Percentiles rank a stretch among this genome's conserved stretches.
These are phyloP conservation scores for Termitomyces sp. DNA, from an alignment of 768 basidiomycete species.

Conservation along the genomic window DNA sequence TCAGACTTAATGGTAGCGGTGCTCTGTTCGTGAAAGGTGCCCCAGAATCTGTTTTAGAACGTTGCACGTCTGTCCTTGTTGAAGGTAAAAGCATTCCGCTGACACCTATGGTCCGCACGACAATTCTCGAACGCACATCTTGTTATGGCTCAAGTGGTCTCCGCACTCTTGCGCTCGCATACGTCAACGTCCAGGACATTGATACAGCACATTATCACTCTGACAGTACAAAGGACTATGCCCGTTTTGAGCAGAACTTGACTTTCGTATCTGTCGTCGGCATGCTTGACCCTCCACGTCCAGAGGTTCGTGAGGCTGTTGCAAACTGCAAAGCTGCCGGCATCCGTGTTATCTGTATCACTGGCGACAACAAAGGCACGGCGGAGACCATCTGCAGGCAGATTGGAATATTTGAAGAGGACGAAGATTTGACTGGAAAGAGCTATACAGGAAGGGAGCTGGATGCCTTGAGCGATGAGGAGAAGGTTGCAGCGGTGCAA, in stretches of 20 bases:
- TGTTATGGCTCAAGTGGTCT: constrained; percentile 79
- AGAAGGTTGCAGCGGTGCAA: constrained; percentile 85
- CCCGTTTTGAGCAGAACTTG: constrained; percentile 85
- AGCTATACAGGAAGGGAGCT: constrained; percentile 93
- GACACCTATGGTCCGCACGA: constrained; percentile 49
- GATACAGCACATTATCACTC: constrained; percentile 80
- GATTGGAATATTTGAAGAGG: constrained; percentile 85
- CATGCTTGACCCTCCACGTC: constrained; percentile 97
- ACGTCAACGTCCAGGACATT: constrained; percentile 69
- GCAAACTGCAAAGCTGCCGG: constrained; percentile 90
- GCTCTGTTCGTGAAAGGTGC: constrained; percentile 93
- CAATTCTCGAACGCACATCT: constrained; percentile 59
- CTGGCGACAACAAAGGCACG: constrained; percentile 96
- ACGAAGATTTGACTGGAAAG: constrained; percentile 91
- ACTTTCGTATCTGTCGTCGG: constrained; percentile 95
- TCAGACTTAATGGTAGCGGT: constrained; percentile 60
- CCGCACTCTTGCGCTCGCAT: constrained; percentile 89
- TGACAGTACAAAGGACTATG: constrained; percentile 74
- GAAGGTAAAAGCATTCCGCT: constrained; percentile 61
- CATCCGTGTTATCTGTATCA: constrained; percentile 95
- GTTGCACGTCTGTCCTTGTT: constrained; percentile 71
- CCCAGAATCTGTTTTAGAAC: constrained; percentile 90
- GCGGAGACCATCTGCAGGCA: constrained; percentile 96
- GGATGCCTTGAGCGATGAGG: constrained; percentile 70
- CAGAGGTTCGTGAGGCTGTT: constrained; percentile 83